Percentiles rank a stretch among this genome's conserved stretches.
These are phyloP conservation scores for Vigna radiata DNA, from an alignment of 306 rosid genomes.

Conservation along the genomic window DNA sequence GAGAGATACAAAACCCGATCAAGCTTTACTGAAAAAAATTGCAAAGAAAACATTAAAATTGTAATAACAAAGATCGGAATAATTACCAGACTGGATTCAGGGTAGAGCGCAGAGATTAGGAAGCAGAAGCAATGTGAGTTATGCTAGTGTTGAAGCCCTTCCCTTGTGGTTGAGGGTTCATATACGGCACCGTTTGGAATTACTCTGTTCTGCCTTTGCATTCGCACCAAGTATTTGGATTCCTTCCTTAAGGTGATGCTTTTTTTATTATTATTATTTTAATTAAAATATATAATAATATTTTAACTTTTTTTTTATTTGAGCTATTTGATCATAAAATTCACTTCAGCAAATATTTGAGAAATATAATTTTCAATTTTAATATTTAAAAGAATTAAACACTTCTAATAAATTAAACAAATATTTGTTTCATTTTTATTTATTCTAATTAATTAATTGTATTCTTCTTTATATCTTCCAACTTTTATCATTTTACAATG, in stretches of 20 bases:
- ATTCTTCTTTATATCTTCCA: no score
- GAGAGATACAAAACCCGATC: conserved; percentile 9
- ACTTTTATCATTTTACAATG: no score
- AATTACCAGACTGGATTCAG: conserved; percentile 24
- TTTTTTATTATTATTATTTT: no score
- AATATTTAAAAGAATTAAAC: no score
- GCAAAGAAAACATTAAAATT: neutral
- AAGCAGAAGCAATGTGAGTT: neutral
- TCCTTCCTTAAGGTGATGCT: neutral
- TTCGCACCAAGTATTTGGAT: neutral
- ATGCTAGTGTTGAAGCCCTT: neutral
- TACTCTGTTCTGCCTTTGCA: neutral
- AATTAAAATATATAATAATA: no score
- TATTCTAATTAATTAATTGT: no score
- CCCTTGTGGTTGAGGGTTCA: neutral
- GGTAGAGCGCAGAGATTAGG: neutral
- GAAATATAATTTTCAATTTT: no score
- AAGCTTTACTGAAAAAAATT: neutral
- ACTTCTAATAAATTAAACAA: no score
- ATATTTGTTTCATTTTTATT: no score
- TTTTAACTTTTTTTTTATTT: no score
- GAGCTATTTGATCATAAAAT: no score
- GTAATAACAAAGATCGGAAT: neutral
- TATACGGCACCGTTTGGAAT: conserved; percentile 25
- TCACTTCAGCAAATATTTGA: no score